Evolutionary conservation across 2,329 filamentous ascomycete genomes (phyloP).

Genomic region (Lasiodiplodia citricola): DNA sequence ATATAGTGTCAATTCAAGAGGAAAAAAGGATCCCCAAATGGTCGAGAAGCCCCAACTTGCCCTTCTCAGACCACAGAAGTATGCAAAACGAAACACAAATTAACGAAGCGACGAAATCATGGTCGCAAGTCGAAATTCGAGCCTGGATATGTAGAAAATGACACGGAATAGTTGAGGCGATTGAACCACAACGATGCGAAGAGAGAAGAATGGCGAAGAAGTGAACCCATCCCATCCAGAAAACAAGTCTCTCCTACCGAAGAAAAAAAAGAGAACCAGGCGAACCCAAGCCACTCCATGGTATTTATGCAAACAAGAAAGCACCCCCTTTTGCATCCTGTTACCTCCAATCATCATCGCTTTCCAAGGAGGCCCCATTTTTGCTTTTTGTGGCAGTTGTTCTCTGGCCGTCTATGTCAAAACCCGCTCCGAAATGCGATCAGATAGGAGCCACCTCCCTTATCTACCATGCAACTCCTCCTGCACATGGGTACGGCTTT

Average conservation of each 20-base stretch:
- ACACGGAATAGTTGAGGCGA: neutral
- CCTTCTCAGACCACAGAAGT: neutral
- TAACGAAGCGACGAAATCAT: neutral
- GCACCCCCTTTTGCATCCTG: neutral
- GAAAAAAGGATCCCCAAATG: neutral
- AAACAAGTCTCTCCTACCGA: neutral
- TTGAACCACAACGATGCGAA: neutral
- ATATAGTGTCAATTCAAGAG: neutral
- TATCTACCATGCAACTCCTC: neutral
- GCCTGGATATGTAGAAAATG: neutral
- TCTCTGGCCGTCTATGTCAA: neutral
- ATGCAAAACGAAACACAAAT: neutral
- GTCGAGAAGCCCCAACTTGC: neutral
- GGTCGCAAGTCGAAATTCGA: neutral
- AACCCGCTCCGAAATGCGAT: neutral
- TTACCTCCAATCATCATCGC: neutral
- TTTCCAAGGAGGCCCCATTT: neutral
- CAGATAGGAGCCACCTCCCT: neutral
- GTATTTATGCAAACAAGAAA: slow-evolving; percentile 23
- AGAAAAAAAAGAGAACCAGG: slow-evolving; percentile 19
- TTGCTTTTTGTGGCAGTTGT: neutral
- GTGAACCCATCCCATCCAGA: neutral
- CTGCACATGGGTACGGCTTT: neutral
- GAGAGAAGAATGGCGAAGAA: neutral
- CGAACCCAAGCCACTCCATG: slow-evolving; percentile 6